phyloP scores from a whole-genome alignment of 108 stramenopile genomes.

The Skeletonema marinoi region DNA sequence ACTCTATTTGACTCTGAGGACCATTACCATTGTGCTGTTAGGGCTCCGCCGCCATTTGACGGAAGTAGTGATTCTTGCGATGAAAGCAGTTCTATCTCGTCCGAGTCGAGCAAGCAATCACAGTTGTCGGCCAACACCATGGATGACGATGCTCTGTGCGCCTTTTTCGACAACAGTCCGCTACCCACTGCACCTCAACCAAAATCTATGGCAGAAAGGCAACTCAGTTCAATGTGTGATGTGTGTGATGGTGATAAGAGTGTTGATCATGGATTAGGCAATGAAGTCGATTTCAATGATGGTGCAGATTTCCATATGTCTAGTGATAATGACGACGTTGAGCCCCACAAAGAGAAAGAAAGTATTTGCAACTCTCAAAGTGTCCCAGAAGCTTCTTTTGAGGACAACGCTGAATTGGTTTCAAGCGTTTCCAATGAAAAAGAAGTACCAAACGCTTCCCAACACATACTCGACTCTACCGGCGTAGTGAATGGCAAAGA shows the following conservation, averaged over 20 bases:
- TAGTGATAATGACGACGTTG: neutral
- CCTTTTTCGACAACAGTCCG: constrained; percentile 27
- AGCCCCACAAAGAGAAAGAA: neutral
- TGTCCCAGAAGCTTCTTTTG: neutral
- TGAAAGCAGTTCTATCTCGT: constrained; percentile 6
- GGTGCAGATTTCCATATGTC: neutral
- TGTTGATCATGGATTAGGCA: neutral
- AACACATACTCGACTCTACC: neutral
- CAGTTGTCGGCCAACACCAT: constrained; percentile 33
- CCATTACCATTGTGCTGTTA: constrained; percentile 7
- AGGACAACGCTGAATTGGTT: neutral
- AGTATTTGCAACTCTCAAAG: neutral
- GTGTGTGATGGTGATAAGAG: neutral
- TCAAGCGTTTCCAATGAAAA: neutral
- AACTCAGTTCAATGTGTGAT: neutral
- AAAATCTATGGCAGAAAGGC: neutral
- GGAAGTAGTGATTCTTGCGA: constrained; percentile 6
- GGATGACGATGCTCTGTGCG: constrained; percentile 28
- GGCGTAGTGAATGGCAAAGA: neutral
- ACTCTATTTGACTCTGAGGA: constrained; percentile 20
- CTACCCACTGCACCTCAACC: neutral
- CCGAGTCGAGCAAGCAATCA: constrained; percentile 13
- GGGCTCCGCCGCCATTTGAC: constrained; percentile 11
- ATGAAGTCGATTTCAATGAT: neutral
- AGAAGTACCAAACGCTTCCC: neutral